Evolutionary conservation across 805 yeast genomes (phyloP).

Genomic region (Ascoidea asiatica): DNA sequence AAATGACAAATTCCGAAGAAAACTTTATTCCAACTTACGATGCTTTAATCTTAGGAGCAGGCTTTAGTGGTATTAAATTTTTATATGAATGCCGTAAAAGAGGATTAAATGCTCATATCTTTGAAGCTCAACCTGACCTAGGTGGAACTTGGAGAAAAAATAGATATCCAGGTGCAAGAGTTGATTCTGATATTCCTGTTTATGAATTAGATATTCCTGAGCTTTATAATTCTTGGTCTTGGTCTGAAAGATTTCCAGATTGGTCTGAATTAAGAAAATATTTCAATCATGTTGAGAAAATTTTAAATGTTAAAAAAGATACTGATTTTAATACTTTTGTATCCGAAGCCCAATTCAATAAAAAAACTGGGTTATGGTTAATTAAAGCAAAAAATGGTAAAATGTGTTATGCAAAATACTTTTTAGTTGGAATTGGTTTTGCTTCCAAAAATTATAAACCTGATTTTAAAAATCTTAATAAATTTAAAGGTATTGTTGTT

Average conservation of each 20-base stretch:
- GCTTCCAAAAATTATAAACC: constrained; percentile 17
- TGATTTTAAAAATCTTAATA: constrained; percentile 10
- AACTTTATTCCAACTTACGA: constrained; percentile 7
- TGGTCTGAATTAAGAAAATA: constrained; percentile 15
- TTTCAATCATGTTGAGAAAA: constrained; percentile 15
- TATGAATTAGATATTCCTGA: constrained; percentile 17
- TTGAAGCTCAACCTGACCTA: constrained; percentile 7
- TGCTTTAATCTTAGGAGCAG: constrained; percentile 11
- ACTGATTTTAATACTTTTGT: constrained; percentile 12
- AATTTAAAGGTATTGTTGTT: constrained; percentile 9
- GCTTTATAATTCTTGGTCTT: constrained; percentile 14
- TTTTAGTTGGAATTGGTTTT: constrained; percentile 13
- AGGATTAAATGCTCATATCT: constrained; percentile 10
- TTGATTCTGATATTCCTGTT: constrained; percentile 16
- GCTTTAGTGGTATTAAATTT: constrained; percentile 11
- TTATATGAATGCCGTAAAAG: constrained; percentile 9
- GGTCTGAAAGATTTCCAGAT: constrained; percentile 16
- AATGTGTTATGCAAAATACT: constrained; percentile 6
- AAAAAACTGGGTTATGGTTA: constrained; percentile 13
- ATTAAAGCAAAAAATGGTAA: constrained; percentile 11
- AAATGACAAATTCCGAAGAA: neutral
- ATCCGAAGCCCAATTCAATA: constrained; percentile 12
- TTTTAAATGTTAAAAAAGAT: constrained; percentile 15
- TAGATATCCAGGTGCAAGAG: constrained; percentile 15
- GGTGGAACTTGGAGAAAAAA: constrained; percentile 14